Base-by-base conservation (phyloP, 2,329 filamentous ascomycete genomes). In the Claviceps arundinis region DNA sequence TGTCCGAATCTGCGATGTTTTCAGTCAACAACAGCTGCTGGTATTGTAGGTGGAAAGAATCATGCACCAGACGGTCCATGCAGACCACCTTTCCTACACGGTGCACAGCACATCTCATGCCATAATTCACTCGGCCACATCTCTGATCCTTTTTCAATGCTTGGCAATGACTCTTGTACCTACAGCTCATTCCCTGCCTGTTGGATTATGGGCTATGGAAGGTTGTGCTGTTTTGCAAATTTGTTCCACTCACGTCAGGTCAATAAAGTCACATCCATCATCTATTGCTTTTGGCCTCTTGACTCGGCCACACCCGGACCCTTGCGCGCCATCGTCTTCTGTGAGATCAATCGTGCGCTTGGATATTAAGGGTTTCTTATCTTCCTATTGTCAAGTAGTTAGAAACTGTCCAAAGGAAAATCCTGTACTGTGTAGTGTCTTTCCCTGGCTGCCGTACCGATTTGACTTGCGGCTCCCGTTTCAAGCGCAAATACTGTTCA, bases 401-500 rank as follows among this genome's bases (percentile, higher is more conserved):
- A 48, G 38, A 19, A 17, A 22, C 5, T 16, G 26, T 30, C 26
- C 26, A 30, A 30, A 19, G 8, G 6, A 44, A 43, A 8, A n/a
- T 9, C 13, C 7, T 13, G n/a, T 37, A 16, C 16, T 11, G n/a
- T 7, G 7, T 24, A 14, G 37, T 26, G 24, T 30, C 4, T 37
- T 4, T 16, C 0, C 6, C 46, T 24, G 37, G 3, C 24, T 4
- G n/a, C 24, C 11, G 40, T 52, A 49, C 51, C 41, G 1, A 30
- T 24, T 52, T 49, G 17, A 49, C 14, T 34, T 40, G n/a, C n/a
- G 19, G 19, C 34, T 52, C 46, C 14, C 40, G 40, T 37, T 60
- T 53, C 0, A 48, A 34, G 3, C 14, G 54, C 2, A 62, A 37
- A 48, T 57, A 51, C 46, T 62, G 52, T 16, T n/a, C 6, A 3